Evolutionary conservation across 139 green algal species (phyloP).

Genomic region (Pleodorina starrii): DNA sequence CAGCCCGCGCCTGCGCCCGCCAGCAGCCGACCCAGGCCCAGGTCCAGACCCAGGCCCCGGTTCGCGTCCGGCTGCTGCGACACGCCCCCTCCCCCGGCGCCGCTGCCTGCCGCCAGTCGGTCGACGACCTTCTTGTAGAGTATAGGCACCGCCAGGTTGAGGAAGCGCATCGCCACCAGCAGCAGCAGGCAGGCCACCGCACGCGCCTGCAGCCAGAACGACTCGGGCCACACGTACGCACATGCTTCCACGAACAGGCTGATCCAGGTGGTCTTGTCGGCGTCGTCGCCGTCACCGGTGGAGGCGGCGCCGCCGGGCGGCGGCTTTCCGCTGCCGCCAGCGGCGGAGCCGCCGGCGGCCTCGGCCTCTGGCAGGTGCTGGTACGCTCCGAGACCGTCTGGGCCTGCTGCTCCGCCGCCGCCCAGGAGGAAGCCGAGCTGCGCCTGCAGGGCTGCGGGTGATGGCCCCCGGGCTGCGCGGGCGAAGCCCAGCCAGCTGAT

Average conservation of each 20-base stretch:
- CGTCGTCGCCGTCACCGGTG: neutral
- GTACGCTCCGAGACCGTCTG: neutral
- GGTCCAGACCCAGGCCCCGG: slow-evolving; percentile 4
- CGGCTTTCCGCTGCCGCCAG: neutral
- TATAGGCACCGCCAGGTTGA: slow-evolving; percentile 74
- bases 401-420: neutral
- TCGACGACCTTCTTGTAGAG: slow-evolving; percentile 78
- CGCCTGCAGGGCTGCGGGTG: neutral
- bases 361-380: neutral
- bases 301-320: neutral
- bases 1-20: neutral
- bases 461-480: neutral
- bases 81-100: neutral
- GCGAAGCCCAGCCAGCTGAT: neutral
- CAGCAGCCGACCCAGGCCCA: slow-evolving; percentile 15
- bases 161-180: slow-evolving; percentile 65
- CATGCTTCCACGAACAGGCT: slow-evolving; percentile 56
- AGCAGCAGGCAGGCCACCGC: slow-evolving; percentile 66
- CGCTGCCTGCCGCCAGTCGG: slow-evolving; percentile 22
- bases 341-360: neutral
- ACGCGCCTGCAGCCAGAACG: slow-evolving; percentile 53
- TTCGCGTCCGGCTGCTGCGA: neutral
- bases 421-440: neutral
- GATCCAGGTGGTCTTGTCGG: slow-evolving; percentile 53
- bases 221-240: slow-evolving; percentile 69